Evolutionary conservation across 225 moss, liverwort and hornwort species (phyloP), one percentile per base, ranked within the genome.

Genomic region (Pleurozium schreberi): DNA sequence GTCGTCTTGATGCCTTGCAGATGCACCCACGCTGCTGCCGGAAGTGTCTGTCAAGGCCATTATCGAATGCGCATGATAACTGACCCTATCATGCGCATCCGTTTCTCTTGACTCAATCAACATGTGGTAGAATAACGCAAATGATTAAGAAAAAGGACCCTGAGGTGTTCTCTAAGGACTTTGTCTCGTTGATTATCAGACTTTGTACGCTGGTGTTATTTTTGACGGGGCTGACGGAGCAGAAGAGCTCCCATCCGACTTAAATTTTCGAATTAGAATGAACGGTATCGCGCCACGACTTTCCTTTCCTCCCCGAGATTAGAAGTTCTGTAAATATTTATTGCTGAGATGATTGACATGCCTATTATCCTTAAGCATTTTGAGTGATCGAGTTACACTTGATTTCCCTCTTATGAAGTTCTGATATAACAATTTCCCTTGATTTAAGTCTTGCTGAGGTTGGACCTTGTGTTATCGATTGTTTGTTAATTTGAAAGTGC

Each of bases 261-360:
- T 97, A 68, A 93, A 90, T 76, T 95, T 96, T 90, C 96, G 95
- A 88, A 95, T 97, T 82, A 92, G 97, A 91, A 96, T 97, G 89
- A 97, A 97, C 83, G 96, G 97, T 97, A 94, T 68, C 34, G 30
- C 30, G 12, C 74, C 50, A 27, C 40, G 49, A 67, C 45, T 92
- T 87, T 81, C 64, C 50, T 90, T 36, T 47, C 62, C 75, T 76
- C 68, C 87, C 84, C n/a, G 19, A 83, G 42, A 59, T 79, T 86
- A n/a, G 59, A 85, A 81, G 75, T 75, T 86, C 86, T 88, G 79
- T 60, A 38, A 18, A 73, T 64, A 74, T 80, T 85, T 86, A 65
- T 79, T 88, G 86, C 75, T 84, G 52, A 74, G 73, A 84, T 84
- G 80, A 68, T 66, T 86, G 67, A 75, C 68, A 61, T 80, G 64